Evolutionary conservation across 495 filamentous ascomycete genomes (phyloP).

Genomic region (Xylaria cubensis): DNA sequence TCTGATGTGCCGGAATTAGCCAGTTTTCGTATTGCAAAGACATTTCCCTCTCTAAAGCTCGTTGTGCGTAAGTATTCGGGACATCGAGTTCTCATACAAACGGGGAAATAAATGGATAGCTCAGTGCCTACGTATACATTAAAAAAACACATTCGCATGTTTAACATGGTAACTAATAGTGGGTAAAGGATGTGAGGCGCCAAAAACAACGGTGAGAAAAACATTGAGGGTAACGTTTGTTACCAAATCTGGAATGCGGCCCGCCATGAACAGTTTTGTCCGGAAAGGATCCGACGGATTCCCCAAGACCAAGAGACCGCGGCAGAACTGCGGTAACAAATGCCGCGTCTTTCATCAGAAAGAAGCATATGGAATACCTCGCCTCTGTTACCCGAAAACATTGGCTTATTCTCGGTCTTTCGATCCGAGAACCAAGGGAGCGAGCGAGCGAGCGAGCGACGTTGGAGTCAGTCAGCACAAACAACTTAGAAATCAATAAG

Average conservation of each 20-base stretch:
- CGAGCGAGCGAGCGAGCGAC: neutral
- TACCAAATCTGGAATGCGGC: neutral
- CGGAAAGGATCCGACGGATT: constrained; percentile 22
- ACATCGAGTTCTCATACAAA: neutral
- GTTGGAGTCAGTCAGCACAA: constrained; percentile 8
- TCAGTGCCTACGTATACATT: neutral
- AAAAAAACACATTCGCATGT: neutral
- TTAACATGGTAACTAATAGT: neutral
- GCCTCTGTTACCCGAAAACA: neutral
- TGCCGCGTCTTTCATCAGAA: neutral
- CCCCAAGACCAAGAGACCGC: neutral
- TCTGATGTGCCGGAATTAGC: neutral
- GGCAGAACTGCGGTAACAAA: too few species aligned
- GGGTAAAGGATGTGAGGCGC: neutral
- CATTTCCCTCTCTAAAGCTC: neutral
- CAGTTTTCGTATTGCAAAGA: neutral
- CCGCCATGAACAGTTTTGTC: neutral
- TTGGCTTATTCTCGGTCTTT: constrained; percentile 9
- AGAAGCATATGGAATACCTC: neutral
- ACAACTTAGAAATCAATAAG: constrained; percentile 19
- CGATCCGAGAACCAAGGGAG: neutral
- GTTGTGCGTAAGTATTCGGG: neutral
- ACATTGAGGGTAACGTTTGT: neutral
- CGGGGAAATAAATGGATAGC: neutral
- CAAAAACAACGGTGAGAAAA: neutral